Base-by-base conservation (phyloP, 1,284 basidiomycete genomes). In the Leccinum subrobustum region DNA sequence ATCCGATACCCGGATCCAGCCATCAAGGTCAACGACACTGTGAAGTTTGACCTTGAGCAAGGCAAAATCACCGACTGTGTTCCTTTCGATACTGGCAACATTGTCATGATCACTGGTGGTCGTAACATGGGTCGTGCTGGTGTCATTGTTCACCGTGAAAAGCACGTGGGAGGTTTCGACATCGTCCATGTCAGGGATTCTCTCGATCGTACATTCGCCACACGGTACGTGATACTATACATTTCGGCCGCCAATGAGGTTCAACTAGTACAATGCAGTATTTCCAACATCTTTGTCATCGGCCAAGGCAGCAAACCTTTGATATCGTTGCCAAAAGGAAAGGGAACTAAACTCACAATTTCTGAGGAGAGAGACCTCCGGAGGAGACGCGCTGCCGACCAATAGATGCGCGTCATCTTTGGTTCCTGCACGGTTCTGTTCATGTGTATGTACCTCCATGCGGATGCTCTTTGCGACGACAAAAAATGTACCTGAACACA, bases 71-170 rank as follows among this genome's bases (percentile, higher is more conserved):
- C 84, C 69, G 96, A 96, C 75, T 93, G 88, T 76, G 88, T 97
- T 78, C 91, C 94, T 79, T 99, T 99, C 76, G 97, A 99, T 78
- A 94, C 93, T 63, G 96, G 96, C 69, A 97, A 97, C 83, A 89
- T 97, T 68, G 95, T 94, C 77, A 95, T 97, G 86, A 88, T 97
- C 81, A 99, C 97, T 67, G 96, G 96, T 77, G 96, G 96, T 71
- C 95, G 96, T 79, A 99, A 98, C 91, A 97, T 97, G 94, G 96
- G 97, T 74, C 91, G 97, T 83, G 91, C 89, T 64, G 97, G 96
- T 84, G 87, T 95, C 66, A 97, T 99, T 72, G 87, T 93, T 64
- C 93, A 96, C 81, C 87, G 91, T 71, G 97, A 99, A 85, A 95
- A 95, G 81, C 96, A 98, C 83, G 82, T 94, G 70, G 96, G 96